Base-by-base conservation (phyloP, 2,329 filamentous ascomycete species). In the Colletotrichum costaricense region DNA sequence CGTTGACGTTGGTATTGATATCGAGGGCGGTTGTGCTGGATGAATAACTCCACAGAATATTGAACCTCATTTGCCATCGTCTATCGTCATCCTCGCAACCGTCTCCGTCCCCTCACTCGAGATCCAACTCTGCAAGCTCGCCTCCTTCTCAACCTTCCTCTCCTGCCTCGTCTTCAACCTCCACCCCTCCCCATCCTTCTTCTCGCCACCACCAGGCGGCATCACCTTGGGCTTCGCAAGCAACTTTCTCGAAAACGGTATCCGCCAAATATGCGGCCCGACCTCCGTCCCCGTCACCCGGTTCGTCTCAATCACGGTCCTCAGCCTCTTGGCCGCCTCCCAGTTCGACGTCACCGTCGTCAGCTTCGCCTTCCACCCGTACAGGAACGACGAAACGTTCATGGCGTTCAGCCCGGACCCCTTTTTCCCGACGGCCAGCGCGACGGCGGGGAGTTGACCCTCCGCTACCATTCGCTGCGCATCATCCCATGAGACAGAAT, bases 331-430 rank as follows among this genome's bases (percentile, higher is more conserved):
- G 22, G 73, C 74, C 14, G 74, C 79, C 76, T 85, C 84, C 75
- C 83, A 84, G 66, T 85, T 85, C 5, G 82, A 84, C 7, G 84
- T 85, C 2, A 85, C 58, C 1, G 83, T 85, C 24, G 78, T 78
- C 2, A 81, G 55, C 9, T 78, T 78, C 14, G 75, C 77, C 19
- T 77, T 79, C 84, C 84, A 85, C 4, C 83, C 83, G 30, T 84
- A 81, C 77, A 84, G 78, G 73, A 83, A 84, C 28, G 83, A 82
- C 42, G 81, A 82, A 22, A 83, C 77, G 75, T 84, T 83, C 56
- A 82, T 79, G 71, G 78, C 80, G 71, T 80, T 81, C 67, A 85
- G 81, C 2, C 76, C 77, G 16, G 80, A 79, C 49, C 78, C 77
- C 14, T 65, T 71, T 5, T 74, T 71, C 5, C 78, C 81, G 6